Conservation (phyloP, 169 alveolate genomes). For the Eimeria zaria region DNA sequence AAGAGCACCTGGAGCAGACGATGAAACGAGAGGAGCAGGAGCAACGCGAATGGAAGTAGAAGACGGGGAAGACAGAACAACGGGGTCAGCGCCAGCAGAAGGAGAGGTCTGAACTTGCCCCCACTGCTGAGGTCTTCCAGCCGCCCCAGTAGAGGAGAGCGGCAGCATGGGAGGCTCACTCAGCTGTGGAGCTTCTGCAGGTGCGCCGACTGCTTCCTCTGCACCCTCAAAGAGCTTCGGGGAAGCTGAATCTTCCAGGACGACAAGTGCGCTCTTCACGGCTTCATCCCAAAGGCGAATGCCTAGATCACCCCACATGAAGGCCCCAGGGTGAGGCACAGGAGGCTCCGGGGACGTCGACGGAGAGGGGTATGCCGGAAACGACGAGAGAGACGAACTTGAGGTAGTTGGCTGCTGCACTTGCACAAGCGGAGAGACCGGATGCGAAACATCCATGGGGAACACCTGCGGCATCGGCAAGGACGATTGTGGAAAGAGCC, state of each 20-base stretch:
- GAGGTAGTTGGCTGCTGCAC: neutral
- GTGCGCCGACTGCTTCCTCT: neutral
- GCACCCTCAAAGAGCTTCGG: neutral
- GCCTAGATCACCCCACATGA: neutral
- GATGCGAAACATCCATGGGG: neutral
- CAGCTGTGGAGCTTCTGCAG: neutral
- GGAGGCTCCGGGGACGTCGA: neutral
- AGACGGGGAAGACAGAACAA: too few relatives aligned
- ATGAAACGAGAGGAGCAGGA: too few relatives aligned
- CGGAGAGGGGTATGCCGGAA: neutral
- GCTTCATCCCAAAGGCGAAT: neutral
- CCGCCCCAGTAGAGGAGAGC: neutral
- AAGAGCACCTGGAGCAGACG: too few relatives aligned
- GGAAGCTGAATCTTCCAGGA: neutral
- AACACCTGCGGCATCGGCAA: neutral
- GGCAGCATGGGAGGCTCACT: neutral
- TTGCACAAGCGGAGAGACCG: neutral
- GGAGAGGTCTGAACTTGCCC: too few relatives aligned
- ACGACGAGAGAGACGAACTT: neutral
- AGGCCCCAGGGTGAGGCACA: constrained; percentile 27
- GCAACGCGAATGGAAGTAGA: too few relatives aligned
- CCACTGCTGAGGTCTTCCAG: too few relatives aligned
- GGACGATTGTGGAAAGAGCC: too few relatives aligned
- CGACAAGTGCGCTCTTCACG: neutral
- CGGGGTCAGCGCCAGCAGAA: too few relatives aligned